A percentile compares a stretch with the other conserved stretches of the same genome.
Evolutionary conservation across 768 basidiomycete species (phyloP).

Genomic region (Suillus ampliporus): DNA sequence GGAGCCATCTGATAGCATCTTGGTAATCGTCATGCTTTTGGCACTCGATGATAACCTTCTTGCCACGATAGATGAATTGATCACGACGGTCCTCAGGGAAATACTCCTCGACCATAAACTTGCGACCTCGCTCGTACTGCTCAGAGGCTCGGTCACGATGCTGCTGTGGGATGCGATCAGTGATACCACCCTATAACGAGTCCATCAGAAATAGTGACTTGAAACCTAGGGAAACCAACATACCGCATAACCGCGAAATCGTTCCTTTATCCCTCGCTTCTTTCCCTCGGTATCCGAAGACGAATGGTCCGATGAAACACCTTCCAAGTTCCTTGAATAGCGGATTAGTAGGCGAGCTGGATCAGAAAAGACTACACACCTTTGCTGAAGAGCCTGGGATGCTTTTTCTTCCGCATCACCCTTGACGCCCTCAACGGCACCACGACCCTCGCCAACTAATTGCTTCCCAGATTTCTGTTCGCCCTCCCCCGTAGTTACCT

Average conservation of each 20-base stretch:
- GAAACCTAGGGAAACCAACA: constrained; percentile 2
- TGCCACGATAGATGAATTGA: constrained; percentile 90
- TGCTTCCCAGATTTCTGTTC: constrained; percentile 37
- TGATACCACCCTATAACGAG: constrained; percentile 44
- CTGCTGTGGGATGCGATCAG: constrained; percentile 68
- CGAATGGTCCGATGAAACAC: constrained; percentile 16
- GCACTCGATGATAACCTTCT: constrained; percentile 94
- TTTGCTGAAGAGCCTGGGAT: constrained; percentile 10
- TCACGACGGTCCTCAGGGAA: constrained; percentile 92
- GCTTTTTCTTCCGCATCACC: constrained; percentile 18
- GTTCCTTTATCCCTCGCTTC: constrained; percentile 40
- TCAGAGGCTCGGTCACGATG: constrained; percentile 64
- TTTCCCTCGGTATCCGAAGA: constrained; percentile 42
- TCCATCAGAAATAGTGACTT: constrained; percentile 9
- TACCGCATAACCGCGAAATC: constrained; percentile 37
- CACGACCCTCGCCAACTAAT: constrained; percentile 23
- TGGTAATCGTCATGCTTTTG: constrained; percentile 94
- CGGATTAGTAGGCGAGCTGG: constrained; percentile 9
- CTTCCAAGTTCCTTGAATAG: constrained; percentile 32
- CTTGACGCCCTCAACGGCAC: constrained; percentile 16
- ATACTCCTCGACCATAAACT: constrained; percentile 79
- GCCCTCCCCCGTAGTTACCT: constrained; percentile 39
- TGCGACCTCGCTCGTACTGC: constrained; percentile 60
- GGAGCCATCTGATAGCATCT: constrained; percentile 75
- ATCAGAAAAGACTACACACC: constrained; percentile 18